Evolutionary conservation across 192 early-diverging fungal species (phyloP).

Genomic region (Irineochytrium annulatum): DNA sequence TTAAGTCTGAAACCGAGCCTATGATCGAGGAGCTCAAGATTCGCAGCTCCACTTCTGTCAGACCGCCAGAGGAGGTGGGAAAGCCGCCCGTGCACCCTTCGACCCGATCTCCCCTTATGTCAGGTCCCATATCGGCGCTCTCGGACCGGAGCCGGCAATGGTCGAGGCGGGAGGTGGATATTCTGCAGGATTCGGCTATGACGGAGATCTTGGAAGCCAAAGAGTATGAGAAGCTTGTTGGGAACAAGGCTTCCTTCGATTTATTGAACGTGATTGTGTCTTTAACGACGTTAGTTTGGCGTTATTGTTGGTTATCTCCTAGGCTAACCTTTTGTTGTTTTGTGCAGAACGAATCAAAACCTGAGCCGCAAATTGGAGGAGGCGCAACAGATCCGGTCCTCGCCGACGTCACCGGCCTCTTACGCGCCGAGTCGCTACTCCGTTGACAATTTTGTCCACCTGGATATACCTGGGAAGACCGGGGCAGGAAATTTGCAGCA

Average conservation of each 20-base stretch:
- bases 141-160: constrained; percentile 11
- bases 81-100: background rate
- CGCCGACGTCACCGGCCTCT: no score
- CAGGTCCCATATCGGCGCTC: background rate
- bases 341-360: constrained; percentile 27
- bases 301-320: constrained; percentile 1
- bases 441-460: no score
- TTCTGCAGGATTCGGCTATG: constrained; percentile 7
- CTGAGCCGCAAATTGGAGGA: constrained; percentile 22
- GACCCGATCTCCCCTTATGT: background rate
- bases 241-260: constrained; percentile 10
- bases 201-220: background rate
- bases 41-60: background rate
- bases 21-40: constrained; percentile 17
- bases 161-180: constrained; percentile 4
- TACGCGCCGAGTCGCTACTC: no score
- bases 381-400: no score
- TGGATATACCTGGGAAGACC: no score
- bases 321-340: background rate
- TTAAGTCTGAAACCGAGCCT: constrained; percentile 11
- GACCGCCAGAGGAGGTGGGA: background rate
- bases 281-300: constrained; percentile 14
- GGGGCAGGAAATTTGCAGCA: no score
- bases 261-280: constrained; percentile 24
- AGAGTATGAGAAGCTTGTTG: constrained; percentile 17